Evolutionary conservation across 345 rosid genomes (phyloP), one percentile per base, ranked within the genome.

Genomic region (Salix viminalis): DNA sequence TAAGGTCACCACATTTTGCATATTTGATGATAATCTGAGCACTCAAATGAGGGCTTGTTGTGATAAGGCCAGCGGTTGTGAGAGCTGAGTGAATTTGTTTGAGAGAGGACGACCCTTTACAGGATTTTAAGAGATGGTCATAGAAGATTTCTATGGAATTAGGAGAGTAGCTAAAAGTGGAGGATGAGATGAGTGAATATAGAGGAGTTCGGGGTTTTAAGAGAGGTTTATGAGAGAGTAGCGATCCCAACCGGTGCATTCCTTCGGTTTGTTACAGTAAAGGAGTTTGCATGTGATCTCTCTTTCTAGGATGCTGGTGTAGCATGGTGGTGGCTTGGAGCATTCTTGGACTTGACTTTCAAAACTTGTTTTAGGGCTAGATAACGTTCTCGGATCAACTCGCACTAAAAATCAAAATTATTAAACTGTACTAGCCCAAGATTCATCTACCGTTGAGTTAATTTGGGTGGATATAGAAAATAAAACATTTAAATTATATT

Each of bases 41-140:
- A 66, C 78, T 79, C 80, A 87, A 76, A 73, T 83, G 89, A 26
- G 80, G 74, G 79, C 69, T 81, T 69, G 67, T 24, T 2, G 56
- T 7, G 77, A 86, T 42, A 66, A 87, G 48, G 56, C 83, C 75
- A 6, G 74, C 64, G 2, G 81, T 71, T 52, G 80, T 37, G 69
- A 86, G 88, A 73, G 78, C 74, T 23, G 86, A 80, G 50, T 89
- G 92, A 70, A 83, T 72, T 77, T 86, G 88, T 70, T 83, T 81
- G 68, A 86, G 81, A 26, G 83, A 71, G 15, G 70, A 67, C 71
- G 83, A 77, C 42, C 52, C 73, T 48, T 79, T 61, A 73, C 88
- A 76, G 66, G 70, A 75, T 32, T 80, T 77, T 4, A 87, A 76
- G 32, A 86, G 80, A 54, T 19, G 52, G 61, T 80, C 77, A 80